Conservation (phyloP, 2,329 filamentous ascomycete species). For the Colletotrichum sp. region DNA sequence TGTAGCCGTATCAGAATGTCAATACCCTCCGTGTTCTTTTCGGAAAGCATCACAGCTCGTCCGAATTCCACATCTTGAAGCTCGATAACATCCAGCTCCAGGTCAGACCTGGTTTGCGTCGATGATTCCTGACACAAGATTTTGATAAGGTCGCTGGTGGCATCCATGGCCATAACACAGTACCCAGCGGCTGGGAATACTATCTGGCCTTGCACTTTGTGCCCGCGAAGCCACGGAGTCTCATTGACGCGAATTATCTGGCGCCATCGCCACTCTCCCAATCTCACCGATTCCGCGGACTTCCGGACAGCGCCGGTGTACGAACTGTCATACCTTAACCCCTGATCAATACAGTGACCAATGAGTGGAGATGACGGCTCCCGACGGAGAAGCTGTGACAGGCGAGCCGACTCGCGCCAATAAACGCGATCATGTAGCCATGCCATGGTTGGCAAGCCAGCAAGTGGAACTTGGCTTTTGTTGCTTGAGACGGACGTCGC, state of each 20-base stretch:
- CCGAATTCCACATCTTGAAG: neutral
- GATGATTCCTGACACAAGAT: slow-evolving; percentile 7
- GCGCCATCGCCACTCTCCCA: slow-evolving; percentile 17
- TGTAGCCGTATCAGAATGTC: neutral
- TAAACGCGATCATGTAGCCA: slow-evolving; percentile 21
- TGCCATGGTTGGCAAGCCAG: neutral
- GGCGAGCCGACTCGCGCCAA: neutral
- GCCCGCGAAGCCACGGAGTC: slow-evolving; percentile 41
- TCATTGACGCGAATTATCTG: slow-evolving; percentile 27
- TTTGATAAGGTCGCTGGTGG: slow-evolving; percentile 26
- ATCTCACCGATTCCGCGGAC: neutral
- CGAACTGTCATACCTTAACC: neutral
- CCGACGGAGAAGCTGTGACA: slow-evolving; percentile 8
- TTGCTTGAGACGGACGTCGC: neutral
- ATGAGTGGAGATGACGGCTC: neutral
- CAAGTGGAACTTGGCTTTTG: neutral
- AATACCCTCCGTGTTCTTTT: neutral
- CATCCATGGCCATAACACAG: slow-evolving; percentile 48
- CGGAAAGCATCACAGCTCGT: neutral
- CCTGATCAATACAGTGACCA: neutral
- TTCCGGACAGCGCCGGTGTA: neutral
- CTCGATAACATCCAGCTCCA: neutral
- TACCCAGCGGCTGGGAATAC: slow-evolving; percentile 52
- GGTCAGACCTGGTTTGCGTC: neutral
- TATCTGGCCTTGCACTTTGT: slow-evolving; percentile 36